Conservation (phyloP, 208 protist genomes). For the Trypanosoma cruzi region DNA sequence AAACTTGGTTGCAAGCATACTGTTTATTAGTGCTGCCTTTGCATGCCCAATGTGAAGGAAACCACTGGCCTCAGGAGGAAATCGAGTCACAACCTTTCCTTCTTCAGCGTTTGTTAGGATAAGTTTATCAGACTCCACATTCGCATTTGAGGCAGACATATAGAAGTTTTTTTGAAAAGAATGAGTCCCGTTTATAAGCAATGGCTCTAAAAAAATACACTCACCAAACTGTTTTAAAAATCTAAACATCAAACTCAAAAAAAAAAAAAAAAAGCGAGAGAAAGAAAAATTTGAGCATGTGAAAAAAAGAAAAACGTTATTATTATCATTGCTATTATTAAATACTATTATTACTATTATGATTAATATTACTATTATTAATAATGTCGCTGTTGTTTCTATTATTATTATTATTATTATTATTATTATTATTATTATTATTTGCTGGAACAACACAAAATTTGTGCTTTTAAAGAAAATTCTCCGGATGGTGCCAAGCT, state of each 20-base stretch:
- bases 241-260: slow-evolving; percentile 50
- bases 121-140: slow-evolving; percentile 76
- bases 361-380: no score
- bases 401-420: no score
- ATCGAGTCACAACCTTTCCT: slow-evolving; percentile 95
- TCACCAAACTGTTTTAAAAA: slow-evolving; percentile 44
- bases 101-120: slow-evolving; percentile 76
- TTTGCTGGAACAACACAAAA: no score
- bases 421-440: no score
- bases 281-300: slow-evolving; percentile 8
- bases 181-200: slow-evolving; percentile 56
- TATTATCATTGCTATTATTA: background rate
- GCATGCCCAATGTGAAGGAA: slow-evolving; percentile 98
- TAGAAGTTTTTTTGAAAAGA: slow-evolving; percentile 27
- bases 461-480: no score
- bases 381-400: no score
- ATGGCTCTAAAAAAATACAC: slow-evolving; percentile 74
- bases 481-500: no score
- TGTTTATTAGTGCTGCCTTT: slow-evolving; percentile 98
- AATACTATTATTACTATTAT: no score
- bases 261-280: slow-evolving; percentile 26
- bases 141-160: slow-evolving; percentile 1
- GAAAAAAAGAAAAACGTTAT: slow-evolving; percentile 18
- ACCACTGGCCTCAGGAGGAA: slow-evolving; percentile 97
- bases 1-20: slow-evolving; percentile 96